Evolutionary conservation across 2,329 filamentous ascomycete species (phyloP), one percentile per base, ranked within the genome.

Genomic region (Aspergillus aculeatinus): DNA sequence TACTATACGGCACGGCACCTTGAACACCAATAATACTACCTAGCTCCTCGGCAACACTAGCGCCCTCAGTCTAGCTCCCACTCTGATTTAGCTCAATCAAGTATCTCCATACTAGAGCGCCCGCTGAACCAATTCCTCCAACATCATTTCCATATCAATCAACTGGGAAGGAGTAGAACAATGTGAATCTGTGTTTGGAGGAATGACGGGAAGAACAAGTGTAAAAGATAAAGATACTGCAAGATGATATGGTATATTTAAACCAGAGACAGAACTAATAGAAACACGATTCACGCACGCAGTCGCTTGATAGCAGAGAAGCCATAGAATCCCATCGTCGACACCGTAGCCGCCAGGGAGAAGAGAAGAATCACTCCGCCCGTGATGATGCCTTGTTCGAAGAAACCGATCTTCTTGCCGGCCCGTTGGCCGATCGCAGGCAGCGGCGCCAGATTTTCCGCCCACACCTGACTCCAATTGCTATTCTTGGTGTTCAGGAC

Each of bases 351-450:
- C 11, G 70, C 51, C 5, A 72, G 33, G 1, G 68, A 69, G 42
- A 61, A 60, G 9, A 70, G 51, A 0, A 65, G 67, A 16, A 72
- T 60, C 6, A 67, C 51, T 0, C 65, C 67, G 1, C 71, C 71
- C 4, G 69, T 71, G 3, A 82, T 65, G 35, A 83, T 73, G 0
- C 80, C 81, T 60, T 81, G 77, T 60, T 82, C 79, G 62, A 83
- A 83, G 68, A 81, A 83, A 0, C 80, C 81, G 29, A 82, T 65
- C 51, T 50, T 72, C 61, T 59, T 64, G 42, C 57, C 79, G 63
- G 31, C 49, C 5, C 53, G 60, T 53, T 69, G 70, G 33, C 67
- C 66, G 9, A 63, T 69, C 7, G 67, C 63, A 2, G 69, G 70
- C 62, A 80, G 73, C 3, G 73, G 73, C 2, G 72, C 72, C 3